Conservation (phyloP, 352 stramenopile genomes). For the Blastocystis sp. region DNA sequence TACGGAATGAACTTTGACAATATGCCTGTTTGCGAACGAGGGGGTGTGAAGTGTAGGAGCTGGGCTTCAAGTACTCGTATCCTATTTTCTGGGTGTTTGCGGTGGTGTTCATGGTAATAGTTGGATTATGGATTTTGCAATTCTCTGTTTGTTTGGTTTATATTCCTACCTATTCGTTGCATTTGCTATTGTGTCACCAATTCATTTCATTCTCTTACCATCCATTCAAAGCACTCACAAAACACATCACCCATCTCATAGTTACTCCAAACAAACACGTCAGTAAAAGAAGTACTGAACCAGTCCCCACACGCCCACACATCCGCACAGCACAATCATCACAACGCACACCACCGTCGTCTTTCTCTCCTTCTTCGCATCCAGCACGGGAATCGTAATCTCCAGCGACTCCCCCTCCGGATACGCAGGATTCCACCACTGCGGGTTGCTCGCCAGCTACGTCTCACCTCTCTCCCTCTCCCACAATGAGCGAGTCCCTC, state of each 20-base stretch:
- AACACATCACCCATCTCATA: too few species aligned
- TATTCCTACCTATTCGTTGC: too few species aligned
- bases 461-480: not conserved
- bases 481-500: constrained; percentile 5
- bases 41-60: not conserved
- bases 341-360: not conserved
- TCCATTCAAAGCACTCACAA: not conserved
- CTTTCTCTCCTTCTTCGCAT: not conserved
- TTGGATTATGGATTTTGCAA: not conserved
- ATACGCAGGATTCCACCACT: constrained; percentile 20
- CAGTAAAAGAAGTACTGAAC: not conserved
- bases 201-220: not conserved
- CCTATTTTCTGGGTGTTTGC: constrained; percentile 30
- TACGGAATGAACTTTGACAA: constrained; percentile 57
- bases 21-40: not conserved
- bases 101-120: not conserved
- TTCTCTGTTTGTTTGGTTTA: constrained; percentile 8
- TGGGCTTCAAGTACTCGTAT: constrained; percentile 19
- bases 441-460: not conserved
- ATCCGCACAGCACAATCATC: not conserved
- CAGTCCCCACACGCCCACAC: not conserved
- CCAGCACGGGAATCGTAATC: not conserved
- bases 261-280: constrained; percentile 8
- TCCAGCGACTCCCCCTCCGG: not conserved
- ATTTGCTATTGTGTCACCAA: too few species aligned